Percentiles rank a stretch among this genome's conserved stretches.
phyloP scores from a whole-genome alignment of 495 filamentous ascomycete species.

The Aspergillus bridgeri region DNA sequence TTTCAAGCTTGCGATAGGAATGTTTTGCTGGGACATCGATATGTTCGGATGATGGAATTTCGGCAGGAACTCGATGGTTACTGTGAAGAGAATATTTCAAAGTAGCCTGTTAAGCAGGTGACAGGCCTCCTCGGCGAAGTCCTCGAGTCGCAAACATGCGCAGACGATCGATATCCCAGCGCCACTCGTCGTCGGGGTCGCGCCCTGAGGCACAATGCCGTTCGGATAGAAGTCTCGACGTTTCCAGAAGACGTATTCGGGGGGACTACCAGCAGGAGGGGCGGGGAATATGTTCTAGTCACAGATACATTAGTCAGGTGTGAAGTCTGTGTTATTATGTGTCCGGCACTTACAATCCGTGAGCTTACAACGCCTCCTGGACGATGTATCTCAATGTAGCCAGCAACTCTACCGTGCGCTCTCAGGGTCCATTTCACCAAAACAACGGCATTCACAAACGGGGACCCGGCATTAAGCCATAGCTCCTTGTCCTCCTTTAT shows the following conservation, averaged over 20 bases:
- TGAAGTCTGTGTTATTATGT: no score
- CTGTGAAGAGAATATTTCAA: no score
- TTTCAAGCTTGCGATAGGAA: not conserved
- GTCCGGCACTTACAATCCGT: not conserved
- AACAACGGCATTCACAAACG: not conserved
- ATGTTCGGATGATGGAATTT: not conserved
- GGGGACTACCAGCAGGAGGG: not conserved
- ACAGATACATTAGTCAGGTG: not conserved
- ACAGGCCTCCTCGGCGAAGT: no score
- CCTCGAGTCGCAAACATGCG: no score
- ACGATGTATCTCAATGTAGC: not conserved
- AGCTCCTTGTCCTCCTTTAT: not conserved
- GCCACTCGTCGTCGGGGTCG: conserved; percentile 1
- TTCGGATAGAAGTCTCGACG: conserved; percentile 1
- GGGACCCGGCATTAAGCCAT: not conserved
- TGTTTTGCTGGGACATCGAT: not conserved
- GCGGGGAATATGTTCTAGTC: conserved; percentile 2
- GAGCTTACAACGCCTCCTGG: no score
- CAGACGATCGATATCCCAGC: not conserved
- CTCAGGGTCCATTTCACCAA: not conserved
- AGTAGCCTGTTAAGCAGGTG: no score
- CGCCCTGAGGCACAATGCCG: not conserved
- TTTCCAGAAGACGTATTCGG: not conserved
- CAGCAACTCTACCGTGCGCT: not conserved
- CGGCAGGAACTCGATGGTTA: no score